Evolutionary conservation across 352 stramenopile genomes (phyloP).

Genomic region (Stephanocyclus meneghinianus): DNA sequence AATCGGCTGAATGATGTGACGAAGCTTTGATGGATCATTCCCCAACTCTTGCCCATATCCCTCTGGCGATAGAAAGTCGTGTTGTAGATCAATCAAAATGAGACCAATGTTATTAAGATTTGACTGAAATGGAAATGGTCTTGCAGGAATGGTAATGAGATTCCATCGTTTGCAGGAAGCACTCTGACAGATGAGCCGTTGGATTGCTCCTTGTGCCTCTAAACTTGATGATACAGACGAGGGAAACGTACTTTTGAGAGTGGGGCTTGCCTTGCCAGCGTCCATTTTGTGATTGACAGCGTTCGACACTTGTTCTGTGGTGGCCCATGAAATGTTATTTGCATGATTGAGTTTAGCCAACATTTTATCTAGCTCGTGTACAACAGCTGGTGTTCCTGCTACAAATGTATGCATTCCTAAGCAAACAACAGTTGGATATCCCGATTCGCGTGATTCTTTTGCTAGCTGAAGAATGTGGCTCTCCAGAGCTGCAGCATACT

Average conservation of each 20-base stretch:
- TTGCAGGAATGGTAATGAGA: not conserved
- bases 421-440: conserved; percentile 31
- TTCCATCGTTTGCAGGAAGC: not conserved
- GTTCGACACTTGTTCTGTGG: conserved; percentile 16
- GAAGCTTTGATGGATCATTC: conserved; percentile 73
- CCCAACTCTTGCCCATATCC: conserved; percentile 80
- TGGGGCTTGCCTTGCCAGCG: not conserved
- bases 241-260: not conserved
- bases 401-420: conserved; percentile 53
- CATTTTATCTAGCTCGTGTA: conserved; percentile 25
- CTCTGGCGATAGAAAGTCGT: conserved; percentile 70
- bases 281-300: not conserved
- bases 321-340: conserved; percentile 26
- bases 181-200: not conserved
- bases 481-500: conserved; percentile 42
- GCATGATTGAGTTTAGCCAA: conserved; percentile 9
- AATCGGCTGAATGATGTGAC: conserved; percentile 62
- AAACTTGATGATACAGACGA: not conserved
- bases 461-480: conserved; percentile 42
- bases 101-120: conserved; percentile 23
- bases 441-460: conserved; percentile 31
- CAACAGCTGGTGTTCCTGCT: conserved; percentile 33
- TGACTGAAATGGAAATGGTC: conserved; percentile 3
- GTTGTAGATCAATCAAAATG: conserved; percentile 69
- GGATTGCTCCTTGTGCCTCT: not conserved